Percentiles rank a stretch among this genome's conserved stretches.
These are phyloP conservation scores for Ceratocystis huliohia DNA, from an alignment of 2,329 filamentous ascomycete species.

Conservation along the genomic window DNA sequence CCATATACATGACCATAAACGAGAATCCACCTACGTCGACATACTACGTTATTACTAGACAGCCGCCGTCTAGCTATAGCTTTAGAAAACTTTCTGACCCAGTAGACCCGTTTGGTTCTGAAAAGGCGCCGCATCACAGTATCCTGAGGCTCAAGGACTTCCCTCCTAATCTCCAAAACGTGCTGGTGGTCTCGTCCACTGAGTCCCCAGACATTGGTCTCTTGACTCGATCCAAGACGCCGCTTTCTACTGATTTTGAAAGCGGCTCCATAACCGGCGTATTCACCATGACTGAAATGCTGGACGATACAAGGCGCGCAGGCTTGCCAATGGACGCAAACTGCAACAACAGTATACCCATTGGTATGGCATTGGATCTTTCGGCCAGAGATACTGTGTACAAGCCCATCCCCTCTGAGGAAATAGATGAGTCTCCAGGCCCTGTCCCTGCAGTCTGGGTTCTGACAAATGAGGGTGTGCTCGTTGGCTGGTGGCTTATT, in stretches of 20 bases:
- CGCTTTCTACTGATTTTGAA: constrained; percentile 49
- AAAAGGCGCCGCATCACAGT: constrained; percentile 61
- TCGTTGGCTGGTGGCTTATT: constrained; percentile 82
- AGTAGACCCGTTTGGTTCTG: constrained; percentile 56
- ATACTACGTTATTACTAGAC: constrained; percentile 69
- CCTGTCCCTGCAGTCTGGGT: constrained; percentile 76
- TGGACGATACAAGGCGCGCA: constrained; percentile 62
- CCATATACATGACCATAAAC: constrained; percentile 58
- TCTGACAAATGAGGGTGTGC: constrained; percentile 75
- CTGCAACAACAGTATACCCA: constrained; percentile 58
- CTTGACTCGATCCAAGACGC: constrained; percentile 57
- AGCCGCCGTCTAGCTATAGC: constrained; percentile 45
- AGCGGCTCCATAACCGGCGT: constrained; percentile 49
- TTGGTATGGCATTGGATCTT: constrained; percentile 74
- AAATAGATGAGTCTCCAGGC: constrained; percentile 64
- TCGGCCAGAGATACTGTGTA: constrained; percentile 67
- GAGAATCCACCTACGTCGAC: constrained; percentile 48
- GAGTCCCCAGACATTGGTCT: constrained; percentile 67
- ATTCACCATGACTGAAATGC: constrained; percentile 61
- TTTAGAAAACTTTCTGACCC: constrained; percentile 66
- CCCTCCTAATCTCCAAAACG: constrained; percentile 64
- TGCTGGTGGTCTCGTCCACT: constrained; percentile 71
- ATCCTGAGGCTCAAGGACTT: constrained; percentile 68
- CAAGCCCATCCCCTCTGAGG: constrained; percentile 60
- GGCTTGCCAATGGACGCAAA: constrained; percentile 54